Percentiles rank a stretch among this genome's conserved stretches.
phyloP scores from a whole-genome alignment of 345 rosid genomes.

The Aquilaria yunnanensis region DNA sequence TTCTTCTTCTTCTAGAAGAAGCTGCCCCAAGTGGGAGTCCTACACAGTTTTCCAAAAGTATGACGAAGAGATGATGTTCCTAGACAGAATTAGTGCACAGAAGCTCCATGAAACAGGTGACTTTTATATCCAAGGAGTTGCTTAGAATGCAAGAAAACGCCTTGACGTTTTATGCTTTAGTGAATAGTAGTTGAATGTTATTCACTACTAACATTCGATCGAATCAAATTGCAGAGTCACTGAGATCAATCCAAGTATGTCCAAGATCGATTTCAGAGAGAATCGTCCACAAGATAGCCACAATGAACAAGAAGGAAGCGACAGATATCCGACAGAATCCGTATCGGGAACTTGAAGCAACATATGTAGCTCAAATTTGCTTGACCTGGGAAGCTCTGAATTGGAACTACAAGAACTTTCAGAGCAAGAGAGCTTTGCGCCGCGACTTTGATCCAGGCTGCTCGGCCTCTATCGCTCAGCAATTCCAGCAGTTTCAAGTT shows the following conservation, averaged over 20 bases:
- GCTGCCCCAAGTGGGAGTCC: slow-evolving; percentile 98
- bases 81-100: slow-evolving; percentile 72
- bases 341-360: slow-evolving; percentile 75
- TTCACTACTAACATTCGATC: too few relatives aligned
- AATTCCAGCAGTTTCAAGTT: slow-evolving; percentile 91
- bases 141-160: too few relatives aligned
- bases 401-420: slow-evolving; percentile 89
- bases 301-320: slow-evolving; percentile 41
- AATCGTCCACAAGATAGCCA: slow-evolving; percentile 62
- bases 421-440: slow-evolving; percentile 44
- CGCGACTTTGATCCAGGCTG: slow-evolving; percentile 58
- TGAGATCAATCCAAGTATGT: slow-evolving; percentile 64
- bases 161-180: too few relatives aligned
- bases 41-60: slow-evolving; percentile 94
- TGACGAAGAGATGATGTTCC: slow-evolving; percentile 96
- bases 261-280: slow-evolving; percentile 95
- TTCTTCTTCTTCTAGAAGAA: slow-evolving; percentile 85
- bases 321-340: slow-evolving; percentile 60
- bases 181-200: too few relatives aligned
- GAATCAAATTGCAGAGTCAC: slow-evolving; percentile 43
- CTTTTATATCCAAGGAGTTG: neutral
- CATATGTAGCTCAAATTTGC: slow-evolving; percentile 92
- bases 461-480: slow-evolving; percentile 75
- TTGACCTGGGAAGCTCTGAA: slow-evolving; percentile 95
- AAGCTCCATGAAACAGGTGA: slow-evolving; percentile 94